Evolutionary conservation across 768 basidiomycete species (phyloP), one percentile per base, ranked within the genome.

Genomic region (Leccinum sublutescens): DNA sequence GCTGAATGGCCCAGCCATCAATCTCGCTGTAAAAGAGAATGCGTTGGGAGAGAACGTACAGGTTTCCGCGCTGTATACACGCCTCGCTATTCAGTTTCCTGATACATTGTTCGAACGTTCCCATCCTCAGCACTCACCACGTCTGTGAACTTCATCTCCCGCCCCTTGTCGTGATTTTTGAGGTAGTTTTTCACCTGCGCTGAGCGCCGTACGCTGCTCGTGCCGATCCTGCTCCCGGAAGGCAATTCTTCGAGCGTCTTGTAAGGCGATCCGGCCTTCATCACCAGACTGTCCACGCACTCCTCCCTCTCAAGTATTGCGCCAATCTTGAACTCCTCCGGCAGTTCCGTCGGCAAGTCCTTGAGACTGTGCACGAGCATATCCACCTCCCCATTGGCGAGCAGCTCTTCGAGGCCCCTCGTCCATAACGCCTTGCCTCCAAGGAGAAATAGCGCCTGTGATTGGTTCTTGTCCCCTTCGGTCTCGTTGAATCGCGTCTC

Each of bases 361-460:
- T 99, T 99, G 66, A 93, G 78, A 36, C 83, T 86, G 75, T 99
- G 96, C 19, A 98, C 86, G 66, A 99, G 84, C 81, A 98, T 86
- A 71, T 99, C 97, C 52, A 95, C 89, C 12, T 80, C 77, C 31
- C 81, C 76, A 48, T 86, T 80, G 56, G 85, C 80, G 60, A 99
- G 77, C 48, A 86, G 87, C 19, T 91, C 89, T 71, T 99, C 97
- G 55, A 99, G 85, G 66, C 98, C 96, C 66, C 93, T 91, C 38
- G 97, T 99, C 97, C 97, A 99, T 29, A 98, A 75, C 0, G 90
- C 82, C 71, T 93, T 93, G n/a, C 92, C 93, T 40, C 94, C 94
- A 15, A 97, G 77, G 9, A 95, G 80, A 74, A 95, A 95, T 17
- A 97, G 79, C n/a, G 85, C 84, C 63, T 93, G 88, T 1, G 88